Evolutionary conservation across 2,329 filamentous ascomycete species (phyloP).

Genomic region (Aspergillus sp.): DNA sequence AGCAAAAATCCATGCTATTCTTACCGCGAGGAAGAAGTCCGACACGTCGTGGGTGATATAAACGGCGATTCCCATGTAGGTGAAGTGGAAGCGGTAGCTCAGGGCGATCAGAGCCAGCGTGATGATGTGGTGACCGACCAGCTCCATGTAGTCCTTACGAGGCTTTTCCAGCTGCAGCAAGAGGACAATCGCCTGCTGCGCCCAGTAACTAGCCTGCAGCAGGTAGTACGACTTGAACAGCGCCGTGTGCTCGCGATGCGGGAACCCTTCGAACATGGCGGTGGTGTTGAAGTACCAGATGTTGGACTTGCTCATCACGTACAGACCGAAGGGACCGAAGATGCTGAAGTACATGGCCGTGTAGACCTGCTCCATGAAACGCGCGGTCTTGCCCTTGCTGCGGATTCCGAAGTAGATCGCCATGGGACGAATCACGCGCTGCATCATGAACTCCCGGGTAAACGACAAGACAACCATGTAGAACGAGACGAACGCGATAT

Average conservation of each 20-base stretch:
- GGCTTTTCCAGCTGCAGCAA: conserved; percentile 87
- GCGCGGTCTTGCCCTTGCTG: conserved; percentile 73
- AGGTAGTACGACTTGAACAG: conserved; percentile 95
- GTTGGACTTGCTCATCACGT: conserved; percentile 86
- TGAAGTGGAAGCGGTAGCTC: conserved; percentile 96
- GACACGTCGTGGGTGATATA: conserved; percentile 94
- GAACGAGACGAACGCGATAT: conserved; percentile 83
- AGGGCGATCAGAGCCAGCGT: conserved; percentile 78
- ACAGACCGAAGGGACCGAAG: conserved; percentile 80
- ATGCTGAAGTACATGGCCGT: conserved; percentile 86
- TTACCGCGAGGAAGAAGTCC: conserved; percentile 90
- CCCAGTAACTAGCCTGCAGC: conserved; percentile 92
- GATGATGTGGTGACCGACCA: conserved; percentile 88
- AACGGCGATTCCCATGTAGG: conserved; percentile 87
- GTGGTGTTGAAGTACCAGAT: conserved; percentile 94
- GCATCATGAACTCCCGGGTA: conserved; percentile 94
- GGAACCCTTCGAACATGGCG: conserved; percentile 87
- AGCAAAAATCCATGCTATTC: conserved; percentile 1
- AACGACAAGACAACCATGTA: conserved; percentile 89
- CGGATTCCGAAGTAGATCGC: conserved; percentile 69
- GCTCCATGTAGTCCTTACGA: conserved; percentile 90
- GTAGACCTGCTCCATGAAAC: conserved; percentile 96
- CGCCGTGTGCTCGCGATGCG: conserved; percentile 76
- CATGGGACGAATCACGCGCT: conserved; percentile 76
- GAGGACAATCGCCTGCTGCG: conserved; percentile 87